Evolutionary conservation across 129 eudicot genomes (phyloP).

Genomic region (Calendula officinalis): DNA sequence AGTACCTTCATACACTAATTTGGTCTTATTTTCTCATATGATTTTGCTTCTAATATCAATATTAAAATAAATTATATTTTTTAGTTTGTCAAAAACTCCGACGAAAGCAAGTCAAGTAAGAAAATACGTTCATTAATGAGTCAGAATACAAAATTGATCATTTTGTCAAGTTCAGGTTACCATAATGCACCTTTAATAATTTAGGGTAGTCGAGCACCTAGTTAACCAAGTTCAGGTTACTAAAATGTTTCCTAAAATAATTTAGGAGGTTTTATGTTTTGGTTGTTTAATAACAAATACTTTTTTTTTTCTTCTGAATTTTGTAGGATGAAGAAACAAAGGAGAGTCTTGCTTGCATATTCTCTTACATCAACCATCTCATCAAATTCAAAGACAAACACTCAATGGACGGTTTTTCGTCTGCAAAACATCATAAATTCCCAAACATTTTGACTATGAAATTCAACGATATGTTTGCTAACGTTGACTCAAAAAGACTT

Average conservation of each 20-base stretch:
- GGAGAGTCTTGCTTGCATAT: slow-evolving; percentile 54
- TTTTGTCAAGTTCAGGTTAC: too few relatives aligned
- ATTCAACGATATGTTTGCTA: slow-evolving; percentile 40
- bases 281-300: neutral
- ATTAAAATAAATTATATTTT: too few relatives aligned
- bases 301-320: neutral
- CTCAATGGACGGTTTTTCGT: slow-evolving; percentile 48
- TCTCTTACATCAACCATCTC: slow-evolving; percentile 78
- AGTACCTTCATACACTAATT: too few relatives aligned
- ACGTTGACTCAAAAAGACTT: slow-evolving; percentile 43
- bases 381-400: slow-evolving; percentile 67
- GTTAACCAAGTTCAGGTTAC: too few relatives aligned
- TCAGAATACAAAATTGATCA: too few relatives aligned
- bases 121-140: too few relatives aligned
- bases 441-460: slow-evolving; percentile 61
- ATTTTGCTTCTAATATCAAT: too few relatives aligned
- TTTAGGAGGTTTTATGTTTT: neutral
- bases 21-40: too few relatives aligned
- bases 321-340: slow-evolving; percentile 57
- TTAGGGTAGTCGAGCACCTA: too few relatives aligned
- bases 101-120: too few relatives aligned
- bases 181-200: neutral
- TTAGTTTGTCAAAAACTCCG: too few relatives aligned
- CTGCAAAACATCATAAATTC: slow-evolving; percentile 56
- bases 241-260: too few relatives aligned